Evolutionary conservation across 306 rosid genomes (phyloP), one percentile per base, ranked within the genome.

Genomic region (peach (Prunus persica)): DNA sequence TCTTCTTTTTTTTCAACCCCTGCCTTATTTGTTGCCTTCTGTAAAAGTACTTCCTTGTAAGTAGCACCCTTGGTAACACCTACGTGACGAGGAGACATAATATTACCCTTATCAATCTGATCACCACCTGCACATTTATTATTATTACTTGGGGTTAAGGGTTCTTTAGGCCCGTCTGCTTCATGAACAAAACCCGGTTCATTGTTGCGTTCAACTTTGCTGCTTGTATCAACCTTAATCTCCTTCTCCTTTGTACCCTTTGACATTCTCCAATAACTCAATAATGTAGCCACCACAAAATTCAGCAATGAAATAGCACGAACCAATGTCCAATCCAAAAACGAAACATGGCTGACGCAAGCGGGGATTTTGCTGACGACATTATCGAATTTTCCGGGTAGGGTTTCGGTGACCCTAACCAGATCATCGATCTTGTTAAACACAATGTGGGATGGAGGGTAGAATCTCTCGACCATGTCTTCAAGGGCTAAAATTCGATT

Each of bases 341-440:
- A 67, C 2, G 80, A 82, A 3, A 82, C 56, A 30, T 76, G 79
- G 73, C 73, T 85, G 51, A 85, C 49, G 51, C 81, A 63, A 46
- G 72, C 20, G 1, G 84, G 86, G 5, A 87, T 45, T 68, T 77
- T 78, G 80, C 68, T 77, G 62, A 82, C 56, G 4, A 82, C 85
- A 30, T 69, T 60, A 52, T 91, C 91, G 20, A 89, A 71, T 76
- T 84, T 86, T 67, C 51, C 75, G 0, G 98, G 98, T 3, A 89
- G 69, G 11, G 74, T 55, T 77, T 54, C 76, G 5, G 77, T 66
- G 61, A 43, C 19, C 18, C 54, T 68, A 13, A 88, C 86, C 6
- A 87, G 9, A 11, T 84, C 84, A 46, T 93, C 96, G 2, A 88
- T 80, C 82, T 86, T 88, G 74, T 89, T 66, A 68, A 93, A 88